Percentiles rank a stretch among this genome's conserved stretches.
Conservation (phyloP, 139 green algal species). For the Penium margaritaceum region DNA sequence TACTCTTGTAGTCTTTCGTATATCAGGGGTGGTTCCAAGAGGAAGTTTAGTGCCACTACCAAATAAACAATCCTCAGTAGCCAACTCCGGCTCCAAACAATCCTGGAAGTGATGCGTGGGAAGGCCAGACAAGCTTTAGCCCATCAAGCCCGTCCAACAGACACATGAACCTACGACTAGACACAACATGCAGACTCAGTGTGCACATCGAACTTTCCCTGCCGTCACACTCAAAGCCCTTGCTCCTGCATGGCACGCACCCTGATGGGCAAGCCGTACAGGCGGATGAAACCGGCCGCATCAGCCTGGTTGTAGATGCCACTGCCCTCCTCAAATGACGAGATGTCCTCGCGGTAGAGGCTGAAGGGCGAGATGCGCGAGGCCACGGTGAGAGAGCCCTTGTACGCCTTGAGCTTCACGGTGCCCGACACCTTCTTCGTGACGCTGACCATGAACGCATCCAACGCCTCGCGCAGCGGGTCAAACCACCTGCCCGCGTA, state of each 20-base stretch:
- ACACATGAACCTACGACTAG: too few relatives aligned
- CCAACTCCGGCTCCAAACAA: too few relatives aligned
- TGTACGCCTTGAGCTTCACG: slow-evolving; percentile 90
- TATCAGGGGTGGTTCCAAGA: too few relatives aligned
- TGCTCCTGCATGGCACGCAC: slow-evolving; percentile 40
- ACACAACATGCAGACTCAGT: too few relatives aligned
- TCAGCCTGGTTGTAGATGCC: slow-evolving; percentile 72
- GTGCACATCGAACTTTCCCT: too few relatives aligned
- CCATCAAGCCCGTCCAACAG: too few relatives aligned
- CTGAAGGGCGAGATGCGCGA: slow-evolving; percentile 61
- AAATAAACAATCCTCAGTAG: too few relatives aligned
- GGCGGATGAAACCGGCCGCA: slow-evolving; percentile 85
- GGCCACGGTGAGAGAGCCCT: slow-evolving; percentile 75
- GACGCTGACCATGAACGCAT: slow-evolving; percentile 45
- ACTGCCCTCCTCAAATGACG: slow-evolving; percentile 92
- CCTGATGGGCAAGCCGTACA: slow-evolving; percentile 52
- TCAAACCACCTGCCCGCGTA: slow-evolving; percentile 45
- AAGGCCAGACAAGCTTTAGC: too few relatives aligned
- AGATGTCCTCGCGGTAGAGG: slow-evolving; percentile 73
- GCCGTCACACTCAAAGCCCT: slow-evolving; percentile 15
- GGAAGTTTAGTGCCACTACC: too few relatives aligned
- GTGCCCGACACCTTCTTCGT: slow-evolving; percentile 54
- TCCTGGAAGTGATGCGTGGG: too few relatives aligned
- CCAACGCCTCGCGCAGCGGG: slow-evolving; percentile 41
- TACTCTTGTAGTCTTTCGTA: too few relatives aligned